A percentile compares a stretch with the other conserved stretches of the same genome.
phyloP scores from a whole-genome alignment of 176 grass and related monocot species.

The Cocos nucifera region DNA sequence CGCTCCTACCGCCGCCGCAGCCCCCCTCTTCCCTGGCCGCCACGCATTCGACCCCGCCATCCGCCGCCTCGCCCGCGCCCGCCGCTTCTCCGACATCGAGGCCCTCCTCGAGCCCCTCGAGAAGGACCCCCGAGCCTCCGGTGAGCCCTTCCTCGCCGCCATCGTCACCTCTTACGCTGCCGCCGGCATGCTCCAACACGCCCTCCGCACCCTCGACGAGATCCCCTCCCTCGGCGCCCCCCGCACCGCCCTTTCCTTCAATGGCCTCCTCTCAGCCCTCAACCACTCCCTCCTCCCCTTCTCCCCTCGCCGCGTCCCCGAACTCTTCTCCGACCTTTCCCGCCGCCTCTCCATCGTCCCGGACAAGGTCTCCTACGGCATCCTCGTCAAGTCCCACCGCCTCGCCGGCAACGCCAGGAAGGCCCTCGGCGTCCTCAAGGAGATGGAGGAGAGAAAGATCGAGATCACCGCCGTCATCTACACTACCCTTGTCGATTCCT shows the following conservation, averaged over 20 bases:
- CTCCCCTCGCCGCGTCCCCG: conserved; percentile 10
- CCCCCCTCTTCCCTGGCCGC: neutral
- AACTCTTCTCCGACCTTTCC: conserved; percentile 26
- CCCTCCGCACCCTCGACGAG: conserved; percentile 16
- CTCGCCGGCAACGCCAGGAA: conserved; percentile 18
- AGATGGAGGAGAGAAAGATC: conserved; percentile 32
- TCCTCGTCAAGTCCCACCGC: conserved; percentile 39
- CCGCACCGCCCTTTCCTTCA: conserved; percentile 25
- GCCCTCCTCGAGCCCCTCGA: conserved; percentile 33
- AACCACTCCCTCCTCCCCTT: conserved; percentile 15
- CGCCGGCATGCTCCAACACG: conserved; percentile 31
- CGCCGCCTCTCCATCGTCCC: conserved; percentile 14
- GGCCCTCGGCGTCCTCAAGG: conserved; percentile 21
- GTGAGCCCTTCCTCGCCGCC: conserved; percentile 22
- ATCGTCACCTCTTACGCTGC: conserved; percentile 21
- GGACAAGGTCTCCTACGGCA: conserved; percentile 26
- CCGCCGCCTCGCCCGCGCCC: conserved; percentile 23
- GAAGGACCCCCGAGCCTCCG: neutral
- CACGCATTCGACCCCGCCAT: conserved; percentile 10
- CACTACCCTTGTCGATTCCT: conserved; percentile 38
- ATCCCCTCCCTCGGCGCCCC: conserved; percentile 12
- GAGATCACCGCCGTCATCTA: conserved; percentile 12
- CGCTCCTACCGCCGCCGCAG: neutral
- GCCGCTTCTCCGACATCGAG: conserved; percentile 19
- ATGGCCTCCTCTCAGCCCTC: conserved; percentile 32